Percentiles rank a stretch among this genome's conserved stretches.
Evolutionary conservation across 257 asterid species (phyloP).

Genomic region (Solanum corneliomulleri): DNA sequence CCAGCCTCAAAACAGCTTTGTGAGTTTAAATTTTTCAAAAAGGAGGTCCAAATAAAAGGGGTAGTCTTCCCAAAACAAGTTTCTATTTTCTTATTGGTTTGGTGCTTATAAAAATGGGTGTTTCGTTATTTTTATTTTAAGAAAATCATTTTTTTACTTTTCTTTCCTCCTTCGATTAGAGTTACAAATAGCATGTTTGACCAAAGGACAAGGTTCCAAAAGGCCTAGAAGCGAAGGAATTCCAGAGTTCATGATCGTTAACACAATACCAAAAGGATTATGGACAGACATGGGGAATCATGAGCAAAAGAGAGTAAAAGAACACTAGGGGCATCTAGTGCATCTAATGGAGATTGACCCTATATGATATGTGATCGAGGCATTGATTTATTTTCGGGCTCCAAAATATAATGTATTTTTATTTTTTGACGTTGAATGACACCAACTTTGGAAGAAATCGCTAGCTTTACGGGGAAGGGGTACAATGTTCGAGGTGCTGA

Average conservation of each 20-base stretch:
- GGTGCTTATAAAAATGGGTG: neutral
- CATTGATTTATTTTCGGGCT: too few relatives aligned
- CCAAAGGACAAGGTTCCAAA: neutral
- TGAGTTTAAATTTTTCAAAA: too few relatives aligned
- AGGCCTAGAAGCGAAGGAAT: neutral
- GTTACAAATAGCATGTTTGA: neutral
- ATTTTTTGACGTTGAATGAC: neutral
- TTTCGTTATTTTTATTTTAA: too few relatives aligned
- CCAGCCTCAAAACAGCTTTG: too few relatives aligned
- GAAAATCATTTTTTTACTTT: too few relatives aligned
- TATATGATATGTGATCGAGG: neutral
- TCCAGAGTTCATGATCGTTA: too few relatives aligned
- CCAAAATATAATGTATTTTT: neutral
- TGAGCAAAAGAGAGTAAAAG: neutral
- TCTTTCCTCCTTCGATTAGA: neutral
- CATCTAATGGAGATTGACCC: neutral
- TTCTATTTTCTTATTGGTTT: neutral
- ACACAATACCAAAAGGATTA: too few relatives aligned
- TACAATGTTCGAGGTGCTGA: too few relatives aligned
- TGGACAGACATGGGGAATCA: neutral
- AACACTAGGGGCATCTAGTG: neutral
- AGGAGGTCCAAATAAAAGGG: too few relatives aligned
- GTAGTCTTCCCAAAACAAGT: neutral
- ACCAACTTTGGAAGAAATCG: neutral
- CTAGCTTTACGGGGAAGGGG: too few relatives aligned